phyloP scores from a whole-genome alignment of 2,329 filamentous ascomycete genomes.

The Massarina eburnea region DNA sequence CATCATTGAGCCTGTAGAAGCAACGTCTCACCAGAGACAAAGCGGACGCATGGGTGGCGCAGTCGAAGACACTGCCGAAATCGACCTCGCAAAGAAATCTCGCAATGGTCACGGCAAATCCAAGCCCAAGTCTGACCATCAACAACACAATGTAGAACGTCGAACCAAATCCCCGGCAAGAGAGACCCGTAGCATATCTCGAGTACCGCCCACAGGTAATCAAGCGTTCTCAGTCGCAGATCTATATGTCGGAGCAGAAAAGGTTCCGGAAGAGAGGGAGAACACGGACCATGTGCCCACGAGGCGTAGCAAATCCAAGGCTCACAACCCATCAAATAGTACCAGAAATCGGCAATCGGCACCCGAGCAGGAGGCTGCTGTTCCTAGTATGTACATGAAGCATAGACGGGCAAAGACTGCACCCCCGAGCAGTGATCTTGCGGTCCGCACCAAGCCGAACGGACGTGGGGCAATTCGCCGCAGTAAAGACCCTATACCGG shows the following conservation, averaged over 20 bases:
- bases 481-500: background rate
- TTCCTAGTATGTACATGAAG: background rate
- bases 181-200: background rate
- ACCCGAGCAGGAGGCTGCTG: background rate
- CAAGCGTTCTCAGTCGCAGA: background rate
- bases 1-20: slow-evolving; percentile 1
- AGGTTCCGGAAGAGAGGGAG: too few relatives aligned
- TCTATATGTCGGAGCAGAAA: background rate
- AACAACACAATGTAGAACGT: background rate
- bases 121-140: slow-evolving; percentile 7
- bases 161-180: slow-evolving; percentile 6
- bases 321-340: background rate
- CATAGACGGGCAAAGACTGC: background rate
- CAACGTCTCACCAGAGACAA: background rate
- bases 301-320: background rate
- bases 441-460: background rate
- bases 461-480: background rate
- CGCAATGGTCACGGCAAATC: background rate
- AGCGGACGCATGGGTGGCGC: slow-evolving; percentile 10
- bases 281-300: background rate
- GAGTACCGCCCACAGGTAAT: background rate
- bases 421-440: background rate
- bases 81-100: slow-evolving; percentile 6
- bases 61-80: background rate
- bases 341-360: background rate